Percentiles rank a stretch among this genome's conserved stretches.
These are phyloP conservation scores for Phytophthora megakarya DNA, from an alignment of 352 stramenopile genomes.

Conservation along the genomic window DNA sequence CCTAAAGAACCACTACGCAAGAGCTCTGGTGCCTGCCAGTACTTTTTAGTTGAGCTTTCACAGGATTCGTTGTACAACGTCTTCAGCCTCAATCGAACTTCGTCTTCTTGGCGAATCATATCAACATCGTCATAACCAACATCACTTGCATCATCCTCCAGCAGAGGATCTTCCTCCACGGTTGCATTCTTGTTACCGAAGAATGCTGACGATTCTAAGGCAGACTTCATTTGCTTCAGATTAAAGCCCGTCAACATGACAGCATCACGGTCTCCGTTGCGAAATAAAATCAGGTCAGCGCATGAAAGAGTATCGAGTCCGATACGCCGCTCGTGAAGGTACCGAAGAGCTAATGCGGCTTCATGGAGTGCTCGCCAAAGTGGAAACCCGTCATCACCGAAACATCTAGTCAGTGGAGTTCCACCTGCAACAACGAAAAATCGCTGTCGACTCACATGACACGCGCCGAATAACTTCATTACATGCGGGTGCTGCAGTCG, in stretches of 20 bases:
- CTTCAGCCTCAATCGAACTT: neutral
- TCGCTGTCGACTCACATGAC: constrained; percentile 30
- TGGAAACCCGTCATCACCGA: constrained; percentile 31
- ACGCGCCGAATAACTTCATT: constrained; percentile 38
- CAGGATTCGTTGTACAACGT: neutral
- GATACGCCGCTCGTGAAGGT: constrained; percentile 32
- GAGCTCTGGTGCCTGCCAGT: constrained; percentile 36
- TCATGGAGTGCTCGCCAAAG: constrained; percentile 40
- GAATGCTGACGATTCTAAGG: constrained; percentile 4
- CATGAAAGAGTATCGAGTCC: constrained; percentile 33
- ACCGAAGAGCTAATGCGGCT: constrained; percentile 31
- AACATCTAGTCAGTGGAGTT: constrained; percentile 30
- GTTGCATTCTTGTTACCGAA: constrained; percentile 5
- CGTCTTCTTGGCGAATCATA: constrained; percentile 16
- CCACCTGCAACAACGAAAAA: constrained; percentile 41
- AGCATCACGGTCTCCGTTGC: constrained; percentile 17
- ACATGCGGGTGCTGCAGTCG: constrained; percentile 33
- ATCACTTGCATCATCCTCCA: constrained; percentile 28
- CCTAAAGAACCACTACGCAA: neutral
- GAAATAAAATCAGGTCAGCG: constrained; percentile 38
- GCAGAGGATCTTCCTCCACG: constrained; percentile 24
- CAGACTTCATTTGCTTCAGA: constrained; percentile 28
- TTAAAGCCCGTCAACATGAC: constrained; percentile 34
- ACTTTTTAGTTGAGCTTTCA: constrained; percentile 1
- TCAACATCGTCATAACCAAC: constrained; percentile 27